Conservation (phyloP, 495 filamentous ascomycete species). For the Aspergillus diversus region DNA sequence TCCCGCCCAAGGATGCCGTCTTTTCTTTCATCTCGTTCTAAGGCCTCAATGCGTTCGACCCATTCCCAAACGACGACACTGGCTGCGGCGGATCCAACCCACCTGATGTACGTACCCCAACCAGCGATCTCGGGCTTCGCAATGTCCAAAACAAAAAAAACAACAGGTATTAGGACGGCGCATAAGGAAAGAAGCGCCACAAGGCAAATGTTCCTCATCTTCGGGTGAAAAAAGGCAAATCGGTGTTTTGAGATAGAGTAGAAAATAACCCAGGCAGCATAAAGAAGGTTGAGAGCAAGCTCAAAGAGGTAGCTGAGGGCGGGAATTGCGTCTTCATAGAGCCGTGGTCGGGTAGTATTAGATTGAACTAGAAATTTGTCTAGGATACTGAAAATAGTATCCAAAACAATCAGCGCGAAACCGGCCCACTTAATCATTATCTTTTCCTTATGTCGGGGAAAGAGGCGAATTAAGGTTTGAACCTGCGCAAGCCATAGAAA, state of each 20-base stretch:
- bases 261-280: conserved; percentile 95
- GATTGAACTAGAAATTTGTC: conserved; percentile 78
- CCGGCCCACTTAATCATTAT: conserved; percentile 98
- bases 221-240: conserved; percentile 89
- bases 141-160: conserved; percentile 96
- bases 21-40: conserved; percentile 94
- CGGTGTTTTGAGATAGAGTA: conserved; percentile 90
- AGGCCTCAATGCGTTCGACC: conserved; percentile 97
- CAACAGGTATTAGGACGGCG: conserved; percentile 83
- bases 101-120: conserved; percentile 97
- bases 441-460: conserved; percentile 96
- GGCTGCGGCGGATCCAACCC: conserved; percentile 95
- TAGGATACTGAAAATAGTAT: conserved; percentile 84
- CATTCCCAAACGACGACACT: conserved; percentile 99
- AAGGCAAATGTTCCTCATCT: conserved; percentile 89
- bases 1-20: conserved; percentile 94
- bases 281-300: conserved; percentile 82
- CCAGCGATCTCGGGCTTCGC: conserved; percentile 83
- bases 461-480: conserved; percentile 92
- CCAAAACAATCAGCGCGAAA: conserved; percentile 87
- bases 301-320: conserved; percentile 94
- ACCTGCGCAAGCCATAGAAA: conserved; percentile 98
- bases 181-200: conserved; percentile 80
- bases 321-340: conserved; percentile 86
- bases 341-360: conserved; percentile 61